phyloP scores from a whole-genome alignment of 139 green algal species.

The Coccomyxa sp. region DNA sequence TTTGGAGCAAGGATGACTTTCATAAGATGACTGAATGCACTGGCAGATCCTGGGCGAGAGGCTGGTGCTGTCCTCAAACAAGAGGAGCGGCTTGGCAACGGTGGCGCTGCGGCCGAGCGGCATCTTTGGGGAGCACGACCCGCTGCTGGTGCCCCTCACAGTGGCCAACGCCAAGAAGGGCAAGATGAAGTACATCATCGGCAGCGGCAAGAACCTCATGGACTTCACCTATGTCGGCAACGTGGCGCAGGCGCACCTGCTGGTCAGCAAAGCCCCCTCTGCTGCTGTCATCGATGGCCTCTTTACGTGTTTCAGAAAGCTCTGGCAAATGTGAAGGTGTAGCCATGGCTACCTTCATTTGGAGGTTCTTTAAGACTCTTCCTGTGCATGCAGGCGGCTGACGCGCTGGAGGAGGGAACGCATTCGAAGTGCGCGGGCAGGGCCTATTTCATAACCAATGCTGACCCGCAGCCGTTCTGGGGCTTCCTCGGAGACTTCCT shows the following conservation, averaged over 20 bases:
- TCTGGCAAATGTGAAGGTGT: no score
- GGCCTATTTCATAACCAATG: constrained; percentile 89
- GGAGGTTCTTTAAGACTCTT: not conserved
- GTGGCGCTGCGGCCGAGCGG: constrained; percentile 72
- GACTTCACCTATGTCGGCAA: constrained; percentile 92
- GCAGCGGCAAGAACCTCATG: constrained; percentile 71
- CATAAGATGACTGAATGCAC: no score
- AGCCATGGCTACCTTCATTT: not conserved
- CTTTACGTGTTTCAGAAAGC: not conserved
- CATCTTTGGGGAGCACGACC: constrained; percentile 87
- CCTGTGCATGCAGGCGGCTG: constrained; percentile 40
- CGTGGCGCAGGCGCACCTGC: constrained; percentile 69
- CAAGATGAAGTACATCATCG: constrained; percentile 93
- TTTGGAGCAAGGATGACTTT: no score
- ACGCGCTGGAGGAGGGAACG: constrained; percentile 19
- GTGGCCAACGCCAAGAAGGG: constrained; percentile 45
- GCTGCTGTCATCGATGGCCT: not conserved
- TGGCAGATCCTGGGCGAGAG: constrained; percentile 55
- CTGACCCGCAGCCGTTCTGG: constrained; percentile 78
- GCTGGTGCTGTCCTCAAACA: constrained; percentile 70
- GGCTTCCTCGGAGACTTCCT: constrained; percentile 78
- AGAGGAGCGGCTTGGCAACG: constrained; percentile 44
- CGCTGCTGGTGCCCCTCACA: constrained; percentile 70
- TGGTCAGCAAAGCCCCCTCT: constrained; percentile 9
- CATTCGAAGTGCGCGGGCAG: constrained; percentile 46